phyloP scores from a whole-genome alignment of 78 protist species.

The Dictyostelium capitatum region DNA sequence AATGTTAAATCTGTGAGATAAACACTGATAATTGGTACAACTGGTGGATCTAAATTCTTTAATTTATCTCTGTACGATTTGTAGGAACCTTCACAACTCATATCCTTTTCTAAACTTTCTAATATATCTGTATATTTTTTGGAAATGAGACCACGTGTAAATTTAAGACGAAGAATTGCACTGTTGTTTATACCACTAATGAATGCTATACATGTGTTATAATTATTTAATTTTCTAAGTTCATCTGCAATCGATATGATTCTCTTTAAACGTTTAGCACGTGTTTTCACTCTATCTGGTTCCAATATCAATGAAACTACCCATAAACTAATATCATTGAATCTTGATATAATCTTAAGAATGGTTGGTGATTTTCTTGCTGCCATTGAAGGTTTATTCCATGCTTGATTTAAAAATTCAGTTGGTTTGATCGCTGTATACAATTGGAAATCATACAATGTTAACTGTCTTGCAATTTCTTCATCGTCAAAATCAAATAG shows the following conservation, averaged over 20 bases:
- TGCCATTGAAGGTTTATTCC: slow-evolving; percentile 68
- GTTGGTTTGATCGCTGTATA: slow-evolving; percentile 75
- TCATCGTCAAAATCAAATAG: slow-evolving; percentile 79
- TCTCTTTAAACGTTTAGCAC: slow-evolving; percentile 69
- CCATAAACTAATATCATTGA: slow-evolving; percentile 71
- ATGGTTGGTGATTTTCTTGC: slow-evolving; percentile 64
- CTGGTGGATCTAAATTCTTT: slow-evolving; percentile 81
- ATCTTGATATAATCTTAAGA: slow-evolving; percentile 45
- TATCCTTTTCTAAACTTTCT: slow-evolving; percentile 43
- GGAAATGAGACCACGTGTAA: slow-evolving; percentile 26
- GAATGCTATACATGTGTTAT: slow-evolving; percentile 57
- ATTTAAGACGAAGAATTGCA: slow-evolving; percentile 55
- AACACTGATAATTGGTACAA: slow-evolving; percentile 67
- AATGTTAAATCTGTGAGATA: slow-evolving; percentile 76
- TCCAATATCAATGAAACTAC: slow-evolving; percentile 55
- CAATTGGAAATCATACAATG: slow-evolving; percentile 58
- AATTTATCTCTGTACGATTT: slow-evolving; percentile 75
- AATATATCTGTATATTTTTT: slow-evolving; percentile 52
- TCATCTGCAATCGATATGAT: slow-evolving; percentile 77
- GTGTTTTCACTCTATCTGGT: slow-evolving; percentile 69
- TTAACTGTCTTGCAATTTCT: slow-evolving; percentile 77
- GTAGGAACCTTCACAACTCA: slow-evolving; percentile 68
- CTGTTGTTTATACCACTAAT: slow-evolving; percentile 79
- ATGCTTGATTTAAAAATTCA: slow-evolving; percentile 76
- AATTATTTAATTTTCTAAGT: slow-evolving; percentile 68